phyloP scores from a whole-genome alignment of 306 rosid species.

The Begonia fuchsioides region DNA sequence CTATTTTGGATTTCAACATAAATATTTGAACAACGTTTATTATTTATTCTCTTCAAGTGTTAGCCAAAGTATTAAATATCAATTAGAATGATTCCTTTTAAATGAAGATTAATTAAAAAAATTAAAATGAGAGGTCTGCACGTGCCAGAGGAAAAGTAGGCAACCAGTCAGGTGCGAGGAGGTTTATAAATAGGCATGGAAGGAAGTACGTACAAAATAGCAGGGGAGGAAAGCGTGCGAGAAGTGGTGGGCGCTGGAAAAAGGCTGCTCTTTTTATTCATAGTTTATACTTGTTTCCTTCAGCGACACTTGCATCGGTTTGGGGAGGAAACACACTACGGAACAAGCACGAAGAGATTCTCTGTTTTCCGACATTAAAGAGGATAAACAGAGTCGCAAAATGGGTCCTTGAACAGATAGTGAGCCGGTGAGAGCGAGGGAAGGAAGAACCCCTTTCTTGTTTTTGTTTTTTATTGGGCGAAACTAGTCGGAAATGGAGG shows the following conservation, averaged over 20 bases:
- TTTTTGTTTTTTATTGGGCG: neutral
- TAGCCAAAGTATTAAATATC: too few relatives aligned
- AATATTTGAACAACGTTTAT: too few relatives aligned
- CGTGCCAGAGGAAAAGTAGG: neutral
- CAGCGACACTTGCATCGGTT: slow-evolving; percentile 15
- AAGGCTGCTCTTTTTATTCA: slow-evolving; percentile 6
- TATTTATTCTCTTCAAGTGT: too few relatives aligned
- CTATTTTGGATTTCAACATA: too few relatives aligned
- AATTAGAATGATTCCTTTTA: too few relatives aligned
- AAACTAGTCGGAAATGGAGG: slow-evolving; percentile 44
- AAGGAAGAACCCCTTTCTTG: too few relatives aligned
- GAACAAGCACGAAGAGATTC: slow-evolving; percentile 15
- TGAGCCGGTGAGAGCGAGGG: neutral
- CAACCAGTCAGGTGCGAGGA: slow-evolving; percentile 38
- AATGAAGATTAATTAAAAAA: too few relatives aligned
- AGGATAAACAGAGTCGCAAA: too few relatives aligned
- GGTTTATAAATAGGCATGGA: slow-evolving; percentile 34
- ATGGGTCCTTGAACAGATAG: too few relatives aligned
- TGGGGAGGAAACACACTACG: slow-evolving; percentile 17
- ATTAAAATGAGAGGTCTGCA: too few relatives aligned
- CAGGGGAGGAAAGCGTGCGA: slow-evolving; percentile 3
- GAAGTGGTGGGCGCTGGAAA: slow-evolving; percentile 15
- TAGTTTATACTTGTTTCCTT: slow-evolving; percentile 14
- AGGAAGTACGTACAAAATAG: slow-evolving; percentile 10
- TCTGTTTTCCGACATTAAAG: slow-evolving; percentile 1